phyloP scores from a whole-genome alignment of 495 filamentous ascomycete genomes.

The Penicillium diatomitis region DNA sequence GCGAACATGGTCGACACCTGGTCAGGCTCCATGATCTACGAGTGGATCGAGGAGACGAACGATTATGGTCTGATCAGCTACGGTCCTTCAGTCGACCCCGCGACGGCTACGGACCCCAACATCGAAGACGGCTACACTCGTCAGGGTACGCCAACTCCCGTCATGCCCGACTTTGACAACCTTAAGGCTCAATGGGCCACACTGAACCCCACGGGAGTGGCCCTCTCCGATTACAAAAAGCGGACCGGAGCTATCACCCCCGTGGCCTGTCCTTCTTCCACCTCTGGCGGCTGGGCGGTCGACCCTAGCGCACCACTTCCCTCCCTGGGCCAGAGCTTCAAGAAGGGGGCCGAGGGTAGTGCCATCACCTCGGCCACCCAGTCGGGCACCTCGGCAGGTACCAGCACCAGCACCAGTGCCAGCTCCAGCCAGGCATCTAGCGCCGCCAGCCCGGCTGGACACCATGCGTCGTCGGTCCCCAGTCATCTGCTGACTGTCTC shows the following conservation, averaged over 20 bases:
- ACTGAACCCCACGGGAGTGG: conserved; percentile 57
- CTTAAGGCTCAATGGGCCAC: conserved; percentile 70
- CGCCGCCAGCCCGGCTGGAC: conserved; percentile 10
- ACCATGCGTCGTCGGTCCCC: conserved; percentile 10
- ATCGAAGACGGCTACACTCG: conserved; percentile 59
- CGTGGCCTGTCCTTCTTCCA: conserved; percentile 62
- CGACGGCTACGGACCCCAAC: conserved; percentile 25
- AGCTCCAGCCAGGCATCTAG: conserved; percentile 10
- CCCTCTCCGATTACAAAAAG: conserved; percentile 53
- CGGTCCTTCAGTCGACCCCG: conserved; percentile 38
- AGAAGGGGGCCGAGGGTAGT: not conserved
- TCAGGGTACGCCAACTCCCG: conserved; percentile 63
- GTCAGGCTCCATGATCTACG: conserved; percentile 80
- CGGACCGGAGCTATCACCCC: conserved; percentile 42
- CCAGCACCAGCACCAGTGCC: conserved; percentile 4
- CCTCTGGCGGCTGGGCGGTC: conserved; percentile 60
- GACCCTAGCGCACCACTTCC: conserved; percentile 60
- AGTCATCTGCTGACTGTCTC: conserved; percentile 16
- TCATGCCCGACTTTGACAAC: conserved; percentile 69
- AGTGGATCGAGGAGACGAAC: conserved; percentile 84
- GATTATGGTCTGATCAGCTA: conserved; percentile 80
- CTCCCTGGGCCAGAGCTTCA: conserved; percentile 46
- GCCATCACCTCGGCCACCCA: conserved; percentile 3
- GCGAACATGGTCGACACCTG: conserved; percentile 61
- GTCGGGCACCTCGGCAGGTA: conserved; percentile 3